Evolutionary conservation across 148 eudicot species (phyloP).

Genomic region (Polygonum maritimum): DNA sequence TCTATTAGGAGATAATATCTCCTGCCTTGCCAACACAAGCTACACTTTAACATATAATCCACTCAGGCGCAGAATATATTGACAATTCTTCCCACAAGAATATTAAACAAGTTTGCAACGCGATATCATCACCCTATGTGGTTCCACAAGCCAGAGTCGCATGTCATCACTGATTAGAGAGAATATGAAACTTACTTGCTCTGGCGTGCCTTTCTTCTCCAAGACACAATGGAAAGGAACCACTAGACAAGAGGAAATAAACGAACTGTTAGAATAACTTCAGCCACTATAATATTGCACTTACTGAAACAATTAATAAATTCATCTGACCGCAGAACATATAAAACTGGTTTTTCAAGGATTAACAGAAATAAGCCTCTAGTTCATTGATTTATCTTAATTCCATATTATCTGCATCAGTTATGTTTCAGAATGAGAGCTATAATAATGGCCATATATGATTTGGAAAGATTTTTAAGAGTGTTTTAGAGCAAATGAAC

Average conservation of each 20-base stretch:
- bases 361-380: neutral
- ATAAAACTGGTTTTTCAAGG: neutral
- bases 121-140: neutral
- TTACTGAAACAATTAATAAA: neutral
- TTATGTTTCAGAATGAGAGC: neutral
- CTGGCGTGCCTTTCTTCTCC: constrained; percentile 68
- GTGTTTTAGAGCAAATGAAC: neutral
- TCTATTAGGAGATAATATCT: neutral
- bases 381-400: neutral
- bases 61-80: neutral
- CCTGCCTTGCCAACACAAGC: neutral
- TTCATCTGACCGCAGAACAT: neutral
- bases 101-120: neutral
- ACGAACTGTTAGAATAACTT: constrained; percentile 2
- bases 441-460: neutral
- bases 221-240: constrained; percentile 55
- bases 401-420: neutral
- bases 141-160: neutral
- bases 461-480: neutral
- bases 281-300: neutral
- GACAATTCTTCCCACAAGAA: neutral
- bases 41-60: neutral
- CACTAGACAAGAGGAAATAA: constrained; percentile 40
- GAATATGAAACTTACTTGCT: constrained; percentile 56
- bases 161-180: neutral